Percentiles rank a stretch among this genome's conserved stretches.
Evolutionary conservation across 1,284 basidiomycete genomes (phyloP).

Genomic region (Malassezia sympodialis): DNA sequence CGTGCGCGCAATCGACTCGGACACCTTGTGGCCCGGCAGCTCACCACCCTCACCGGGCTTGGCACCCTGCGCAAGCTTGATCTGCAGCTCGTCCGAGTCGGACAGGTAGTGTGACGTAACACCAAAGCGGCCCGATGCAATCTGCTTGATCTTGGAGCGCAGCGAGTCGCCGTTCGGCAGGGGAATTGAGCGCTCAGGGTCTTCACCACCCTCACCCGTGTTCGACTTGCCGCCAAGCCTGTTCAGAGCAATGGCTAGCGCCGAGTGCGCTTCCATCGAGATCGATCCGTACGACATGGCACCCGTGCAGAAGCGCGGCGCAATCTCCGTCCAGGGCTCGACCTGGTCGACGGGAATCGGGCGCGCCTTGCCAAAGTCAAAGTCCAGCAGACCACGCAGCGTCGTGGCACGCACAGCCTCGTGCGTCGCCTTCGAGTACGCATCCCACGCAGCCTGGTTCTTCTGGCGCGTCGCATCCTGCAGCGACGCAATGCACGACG

Average conservation of each 20-base stretch:
- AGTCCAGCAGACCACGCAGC: slow-evolving; percentile 42
- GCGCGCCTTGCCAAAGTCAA: slow-evolving; percentile 34
- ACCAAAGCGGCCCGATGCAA: slow-evolving; percentile 44
- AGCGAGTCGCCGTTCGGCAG: slow-evolving; percentile 45
- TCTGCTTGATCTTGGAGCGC: slow-evolving; percentile 46
- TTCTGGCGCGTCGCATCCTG: slow-evolving; percentile 41
- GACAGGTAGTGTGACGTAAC: slow-evolving; percentile 42
- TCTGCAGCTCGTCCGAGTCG: slow-evolving; percentile 44
- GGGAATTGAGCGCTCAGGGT: slow-evolving; percentile 43
- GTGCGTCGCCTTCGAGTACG: slow-evolving; percentile 40
- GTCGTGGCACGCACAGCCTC: slow-evolving; percentile 35
- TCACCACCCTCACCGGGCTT: slow-evolving; percentile 47
- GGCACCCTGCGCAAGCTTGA: slow-evolving; percentile 46
- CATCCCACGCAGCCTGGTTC: slow-evolving; percentile 40
- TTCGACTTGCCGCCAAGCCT: slow-evolving; percentile 45
- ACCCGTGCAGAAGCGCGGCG: slow-evolving; percentile 45
- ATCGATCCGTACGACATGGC: slow-evolving; percentile 47
- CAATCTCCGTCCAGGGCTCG: slow-evolving; percentile 47
- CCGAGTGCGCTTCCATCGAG: slow-evolving; percentile 44
- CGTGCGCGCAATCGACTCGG: slow-evolving; percentile 41
- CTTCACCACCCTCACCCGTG: slow-evolving; percentile 45
- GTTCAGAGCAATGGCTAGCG: slow-evolving; percentile 45
- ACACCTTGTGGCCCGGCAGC: slow-evolving; percentile 45
- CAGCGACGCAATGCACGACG: slow-evolving; percentile 38
- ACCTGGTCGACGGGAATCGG: slow-evolving; percentile 45